phyloP scores from a whole-genome alignment of 306 rosid species.

The Malus asiatica region DNA sequence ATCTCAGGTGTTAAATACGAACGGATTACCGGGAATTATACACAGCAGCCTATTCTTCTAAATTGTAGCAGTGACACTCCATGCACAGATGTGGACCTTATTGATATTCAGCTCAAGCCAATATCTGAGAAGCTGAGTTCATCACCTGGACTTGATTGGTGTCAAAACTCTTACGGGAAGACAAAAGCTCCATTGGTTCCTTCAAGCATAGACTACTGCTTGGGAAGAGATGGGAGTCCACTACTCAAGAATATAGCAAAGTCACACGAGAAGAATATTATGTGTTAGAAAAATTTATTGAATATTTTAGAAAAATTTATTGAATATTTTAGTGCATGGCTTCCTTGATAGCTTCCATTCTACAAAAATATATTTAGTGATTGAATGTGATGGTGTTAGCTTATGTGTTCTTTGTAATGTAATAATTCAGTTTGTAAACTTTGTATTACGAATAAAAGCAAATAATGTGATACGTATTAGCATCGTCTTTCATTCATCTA shows the following conservation, averaged over 20 bases:
- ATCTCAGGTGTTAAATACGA: slow-evolving; percentile 57
- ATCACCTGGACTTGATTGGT: slow-evolving; percentile 36
- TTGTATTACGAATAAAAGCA: not conserved
- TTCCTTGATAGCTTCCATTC: slow-evolving; percentile 49
- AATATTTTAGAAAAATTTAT: not conserved
- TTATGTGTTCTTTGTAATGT: not conserved
- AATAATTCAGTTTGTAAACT: not conserved
- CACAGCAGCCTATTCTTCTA: slow-evolving; percentile 55
- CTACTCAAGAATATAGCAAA: slow-evolving; percentile 41
- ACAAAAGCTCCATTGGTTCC: slow-evolving; percentile 59
- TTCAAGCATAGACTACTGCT: slow-evolving; percentile 66
- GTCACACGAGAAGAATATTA: slow-evolving; percentile 40
- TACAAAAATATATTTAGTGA: slow-evolving; percentile 14
- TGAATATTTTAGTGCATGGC: not conserved
- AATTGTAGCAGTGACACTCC: slow-evolving; percentile 76
- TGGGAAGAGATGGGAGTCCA: slow-evolving; percentile 50
- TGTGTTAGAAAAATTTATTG: slow-evolving; percentile 16
- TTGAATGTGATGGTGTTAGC: slow-evolving; percentile 49
- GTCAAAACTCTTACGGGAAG: slow-evolving; percentile 74
- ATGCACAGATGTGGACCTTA: slow-evolving; percentile 67
- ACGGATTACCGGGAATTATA: slow-evolving; percentile 51
- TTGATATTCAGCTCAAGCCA: slow-evolving; percentile 60
- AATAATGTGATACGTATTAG: no score
- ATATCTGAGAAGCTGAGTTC: slow-evolving; percentile 19
- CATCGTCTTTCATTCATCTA: no score